Percentiles rank a stretch among this genome's conserved stretches.
Evolutionary conservation across 345 rosid genomes (phyloP).

Genomic region (Euphorbia pulcherrima): DNA sequence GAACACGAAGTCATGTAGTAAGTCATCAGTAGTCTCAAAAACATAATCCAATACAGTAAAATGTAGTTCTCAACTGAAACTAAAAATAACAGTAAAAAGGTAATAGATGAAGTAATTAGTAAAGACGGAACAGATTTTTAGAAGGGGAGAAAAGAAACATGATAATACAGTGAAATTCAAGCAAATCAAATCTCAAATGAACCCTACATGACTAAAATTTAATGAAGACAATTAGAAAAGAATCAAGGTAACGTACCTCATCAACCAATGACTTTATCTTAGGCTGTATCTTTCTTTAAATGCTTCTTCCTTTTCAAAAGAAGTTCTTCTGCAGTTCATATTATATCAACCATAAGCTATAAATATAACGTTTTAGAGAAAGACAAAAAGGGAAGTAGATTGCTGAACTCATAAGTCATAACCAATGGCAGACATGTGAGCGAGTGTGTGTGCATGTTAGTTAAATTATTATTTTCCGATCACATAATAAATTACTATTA

Average conservation of each 20-base stretch:
- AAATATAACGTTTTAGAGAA: not conserved
- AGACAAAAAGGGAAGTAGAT: not conserved
- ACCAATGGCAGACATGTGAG: not conserved
- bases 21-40: not conserved
- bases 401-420: not conserved
- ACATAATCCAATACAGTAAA: not conserved
- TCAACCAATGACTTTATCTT: conserved; percentile 86
- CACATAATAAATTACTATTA: not conserved
- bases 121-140: not conserved
- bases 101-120: not conserved
- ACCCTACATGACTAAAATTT: not conserved
- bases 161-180: not conserved
- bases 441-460: not conserved
- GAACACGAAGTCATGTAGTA: not conserved
- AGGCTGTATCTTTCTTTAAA: conserved; percentile 88
- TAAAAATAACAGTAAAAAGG: not conserved
- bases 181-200: not conserved
- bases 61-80: not conserved
- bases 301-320: conserved; percentile 84
- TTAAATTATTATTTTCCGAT: not conserved
- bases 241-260: conserved; percentile 49
- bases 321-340: conserved; percentile 78
- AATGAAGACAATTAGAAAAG: not conserved
- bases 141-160: not conserved
- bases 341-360: conserved; percentile 13